Percentiles rank a stretch among this genome's conserved stretches.
phyloP scores from a whole-genome alignment of 805 yeast species.

The Lipomyces spencermartinsiae region DNA sequence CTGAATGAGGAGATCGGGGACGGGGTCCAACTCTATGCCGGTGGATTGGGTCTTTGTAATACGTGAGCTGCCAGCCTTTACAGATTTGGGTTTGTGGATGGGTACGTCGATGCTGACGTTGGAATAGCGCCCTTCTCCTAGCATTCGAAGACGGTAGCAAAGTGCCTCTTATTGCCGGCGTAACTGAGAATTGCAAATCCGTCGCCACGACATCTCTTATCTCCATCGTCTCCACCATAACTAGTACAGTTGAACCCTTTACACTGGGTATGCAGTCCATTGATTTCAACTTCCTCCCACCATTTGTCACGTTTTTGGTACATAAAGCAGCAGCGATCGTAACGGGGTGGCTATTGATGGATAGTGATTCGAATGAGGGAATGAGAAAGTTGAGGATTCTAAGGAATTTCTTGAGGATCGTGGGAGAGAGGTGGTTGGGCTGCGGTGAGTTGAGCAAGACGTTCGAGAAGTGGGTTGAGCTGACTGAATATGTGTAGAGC shows the following conservation, averaged over 20 bases:
- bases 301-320: not conserved
- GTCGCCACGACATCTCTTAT: not conserved
- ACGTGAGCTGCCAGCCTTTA: slow-evolving; percentile 2
- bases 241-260: not conserved
- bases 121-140: not conserved
- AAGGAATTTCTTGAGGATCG: not conserved
- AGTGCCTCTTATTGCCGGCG: not conserved
- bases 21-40: not conserved
- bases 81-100: not conserved
- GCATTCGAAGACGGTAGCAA: not conserved
- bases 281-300: not conserved
- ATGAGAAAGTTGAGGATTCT: not conserved
- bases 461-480: not conserved
- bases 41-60: not conserved
- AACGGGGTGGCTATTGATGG: not conserved
- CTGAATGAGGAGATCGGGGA: slow-evolving; percentile 2
- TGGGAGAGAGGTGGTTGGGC: slow-evolving; percentile 1
- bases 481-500: not conserved
- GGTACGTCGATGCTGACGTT: not conserved
- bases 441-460: not conserved
- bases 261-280: not conserved
- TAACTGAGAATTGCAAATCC: not conserved
- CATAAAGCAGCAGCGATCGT: not conserved
- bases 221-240: not conserved
- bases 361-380: not conserved